Conservation (phyloP, 2,329 filamentous ascomycete genomes). For the Alternaria incomplexa region DNA sequence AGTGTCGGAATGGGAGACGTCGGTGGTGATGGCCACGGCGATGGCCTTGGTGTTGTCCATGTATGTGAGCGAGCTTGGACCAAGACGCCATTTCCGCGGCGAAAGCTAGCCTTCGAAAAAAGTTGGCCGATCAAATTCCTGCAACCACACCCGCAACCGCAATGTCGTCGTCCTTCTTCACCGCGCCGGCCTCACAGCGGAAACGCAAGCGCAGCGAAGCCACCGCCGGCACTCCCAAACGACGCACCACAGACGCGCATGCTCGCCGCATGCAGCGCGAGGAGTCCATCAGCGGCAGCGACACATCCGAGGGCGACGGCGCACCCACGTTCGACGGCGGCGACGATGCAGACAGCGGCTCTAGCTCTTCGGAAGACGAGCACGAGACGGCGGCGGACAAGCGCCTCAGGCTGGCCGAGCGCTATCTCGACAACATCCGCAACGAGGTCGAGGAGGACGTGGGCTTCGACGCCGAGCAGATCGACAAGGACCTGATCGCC, state of each 20-base stretch:
- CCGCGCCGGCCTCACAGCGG: slow-evolving; percentile 81
- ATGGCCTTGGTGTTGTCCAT: background rate
- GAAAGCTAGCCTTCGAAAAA: slow-evolving; percentile 21
- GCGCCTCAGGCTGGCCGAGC: slow-evolving; percentile 83
- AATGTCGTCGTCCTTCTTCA: slow-evolving; percentile 92
- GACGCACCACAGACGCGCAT: slow-evolving; percentile 59
- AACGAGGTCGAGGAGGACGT: slow-evolving; percentile 74
- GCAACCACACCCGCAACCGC: slow-evolving; percentile 11
- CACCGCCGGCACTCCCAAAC: slow-evolving; percentile 64
- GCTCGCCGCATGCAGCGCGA: slow-evolving; percentile 62
- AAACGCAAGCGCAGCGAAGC: slow-evolving; percentile 77
- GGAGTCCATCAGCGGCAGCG: slow-evolving; percentile 87
- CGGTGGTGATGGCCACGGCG: background rate
- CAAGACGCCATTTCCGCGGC: background rate
- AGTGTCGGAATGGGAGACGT: background rate
- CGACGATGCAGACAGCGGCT: slow-evolving; percentile 42
- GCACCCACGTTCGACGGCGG: slow-evolving; percentile 46
- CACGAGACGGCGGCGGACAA: slow-evolving; percentile 90
- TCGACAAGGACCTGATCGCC: slow-evolving; percentile 90
- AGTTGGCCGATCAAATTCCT: slow-evolving; percentile 35
- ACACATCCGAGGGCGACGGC: slow-evolving; percentile 68
- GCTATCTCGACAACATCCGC: slow-evolving; percentile 89
- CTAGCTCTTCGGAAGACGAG: slow-evolving; percentile 72
- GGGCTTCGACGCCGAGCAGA: slow-evolving; percentile 92
- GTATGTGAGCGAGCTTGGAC: slow-evolving; percentile 10